Conservation (phyloP, 305 asterid species). For the Rubia tinctorum region DNA sequence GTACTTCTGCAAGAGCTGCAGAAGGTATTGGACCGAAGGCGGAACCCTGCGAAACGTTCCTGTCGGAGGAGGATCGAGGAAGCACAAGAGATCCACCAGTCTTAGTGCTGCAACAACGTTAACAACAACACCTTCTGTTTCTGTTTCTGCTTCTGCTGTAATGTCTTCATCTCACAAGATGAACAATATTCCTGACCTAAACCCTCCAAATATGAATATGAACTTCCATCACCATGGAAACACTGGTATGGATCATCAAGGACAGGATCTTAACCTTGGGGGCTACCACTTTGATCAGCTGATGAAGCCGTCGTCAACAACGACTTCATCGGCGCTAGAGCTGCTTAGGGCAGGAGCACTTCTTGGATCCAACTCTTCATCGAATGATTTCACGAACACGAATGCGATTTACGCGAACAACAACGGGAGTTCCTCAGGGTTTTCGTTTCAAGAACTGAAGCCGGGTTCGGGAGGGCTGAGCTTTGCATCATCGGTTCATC, state of each 20-base stretch:
- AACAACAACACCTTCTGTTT: neutral
- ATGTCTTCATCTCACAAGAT: conserved; percentile 22
- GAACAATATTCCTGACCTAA: conserved; percentile 32
- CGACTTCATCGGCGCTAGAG: conserved; percentile 40
- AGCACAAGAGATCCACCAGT: conserved; percentile 45
- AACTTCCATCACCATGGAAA: conserved; percentile 32
- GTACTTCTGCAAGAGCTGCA: conserved; percentile 78
- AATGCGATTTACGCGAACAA: conserved; percentile 24
- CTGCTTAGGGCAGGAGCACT: conserved; percentile 43
- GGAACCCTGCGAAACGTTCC: conserved; percentile 82
- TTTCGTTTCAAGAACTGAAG: conserved; percentile 60
- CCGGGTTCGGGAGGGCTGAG: conserved; percentile 31
- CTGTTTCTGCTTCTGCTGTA: conserved; percentile 12
- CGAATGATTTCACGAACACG: conserved; percentile 23
- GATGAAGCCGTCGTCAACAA: conserved; percentile 14
- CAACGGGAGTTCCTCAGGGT: conserved; percentile 20
- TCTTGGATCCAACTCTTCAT: neutral
- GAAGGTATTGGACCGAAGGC: conserved; percentile 86
- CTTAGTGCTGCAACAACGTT: conserved; percentile 5
- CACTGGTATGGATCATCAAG: conserved; percentile 37
- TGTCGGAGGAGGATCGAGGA: conserved; percentile 76
- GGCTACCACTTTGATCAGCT: conserved; percentile 48
- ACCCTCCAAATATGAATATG: conserved; percentile 38
- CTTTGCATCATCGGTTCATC: conserved; percentile 16
- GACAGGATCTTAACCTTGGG: conserved; percentile 60